Percentiles rank a stretch among this genome's conserved stretches.
Evolutionary conservation across 108 stramenopile genomes (phyloP).

Genomic region (Nannochloropsis gaditana): DNA sequence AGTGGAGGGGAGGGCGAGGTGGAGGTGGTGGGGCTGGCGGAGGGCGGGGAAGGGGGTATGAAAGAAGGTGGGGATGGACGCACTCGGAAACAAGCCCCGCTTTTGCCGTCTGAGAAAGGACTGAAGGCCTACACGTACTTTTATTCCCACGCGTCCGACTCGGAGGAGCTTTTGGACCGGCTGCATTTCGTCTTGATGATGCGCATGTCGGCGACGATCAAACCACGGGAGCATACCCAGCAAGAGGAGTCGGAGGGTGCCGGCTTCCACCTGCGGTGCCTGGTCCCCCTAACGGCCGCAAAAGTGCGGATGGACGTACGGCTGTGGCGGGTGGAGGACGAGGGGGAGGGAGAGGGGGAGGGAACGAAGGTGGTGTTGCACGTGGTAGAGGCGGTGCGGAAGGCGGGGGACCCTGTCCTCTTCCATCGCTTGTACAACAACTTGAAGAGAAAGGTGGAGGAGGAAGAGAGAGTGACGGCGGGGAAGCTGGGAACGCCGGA

Average conservation of each 20-base stretch:
- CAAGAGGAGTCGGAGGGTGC: not conserved
- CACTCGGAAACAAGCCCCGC: not conserved
- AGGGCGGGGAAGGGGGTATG: not conserved
- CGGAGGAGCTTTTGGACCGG: not conserved
- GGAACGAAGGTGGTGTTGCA: not conserved
- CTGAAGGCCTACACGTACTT: slow-evolving; percentile 4
- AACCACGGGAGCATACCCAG: not conserved
- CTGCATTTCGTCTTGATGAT: not conserved
- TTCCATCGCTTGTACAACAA: not conserved
- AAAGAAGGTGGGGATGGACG: too few species aligned
- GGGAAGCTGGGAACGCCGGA: not conserved
- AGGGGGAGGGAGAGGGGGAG: not conserved
- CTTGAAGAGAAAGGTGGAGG: not conserved
- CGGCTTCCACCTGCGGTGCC: not conserved
- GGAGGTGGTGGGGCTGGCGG: not conserved
- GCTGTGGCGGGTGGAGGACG: not conserved
- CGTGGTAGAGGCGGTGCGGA: not conserved
- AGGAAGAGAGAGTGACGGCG: not conserved
- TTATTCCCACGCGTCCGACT: not conserved
- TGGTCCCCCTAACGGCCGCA: not conserved
- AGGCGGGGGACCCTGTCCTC: not conserved
- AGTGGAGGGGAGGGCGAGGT: not conserved
- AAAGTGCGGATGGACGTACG: not conserved
- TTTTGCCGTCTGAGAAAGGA: not conserved
- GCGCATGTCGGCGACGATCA: not conserved